Conservation (phyloP, 495 filamentous ascomycete species). For the Podospora bellae-mahoneyi region DNA sequence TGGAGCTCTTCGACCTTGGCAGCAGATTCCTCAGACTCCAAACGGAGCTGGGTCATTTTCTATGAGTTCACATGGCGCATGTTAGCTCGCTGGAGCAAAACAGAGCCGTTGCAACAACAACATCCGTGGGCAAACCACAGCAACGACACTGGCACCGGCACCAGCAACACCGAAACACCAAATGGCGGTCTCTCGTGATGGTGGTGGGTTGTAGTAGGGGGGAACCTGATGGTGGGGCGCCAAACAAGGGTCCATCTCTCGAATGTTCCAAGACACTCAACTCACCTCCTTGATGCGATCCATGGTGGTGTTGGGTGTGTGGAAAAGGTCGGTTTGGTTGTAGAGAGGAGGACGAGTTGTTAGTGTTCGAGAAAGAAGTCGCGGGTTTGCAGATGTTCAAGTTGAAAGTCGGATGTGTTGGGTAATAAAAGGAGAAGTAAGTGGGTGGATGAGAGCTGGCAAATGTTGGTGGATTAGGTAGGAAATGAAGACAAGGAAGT, state of each 20-base stretch:
- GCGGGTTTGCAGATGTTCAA: conserved; percentile 17
- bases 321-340: conserved; percentile 13
- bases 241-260: conserved; percentile 32
- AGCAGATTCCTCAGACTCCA: conserved; percentile 81
- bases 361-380: conserved; percentile 14
- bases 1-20: conserved; percentile 82
- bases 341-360: conserved; percentile 9
- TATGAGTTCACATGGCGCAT: conserved; percentile 34
- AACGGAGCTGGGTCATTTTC: conserved; percentile 91
- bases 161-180: conserved; percentile 4
- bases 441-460: conserved; percentile 22
- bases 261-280: conserved; percentile 48
- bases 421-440: conserved; percentile 17
- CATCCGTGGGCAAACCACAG: not conserved
- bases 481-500: conserved; percentile 30
- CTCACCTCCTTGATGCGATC: conserved; percentile 81
- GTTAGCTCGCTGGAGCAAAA: conserved; percentile 23
- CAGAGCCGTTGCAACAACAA: not conserved
- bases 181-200: conserved; percentile 9
- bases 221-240: conserved; percentile 41
- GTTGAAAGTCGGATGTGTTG: conserved; percentile 19
- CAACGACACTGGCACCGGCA: not conserved
- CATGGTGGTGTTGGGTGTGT: conserved; percentile 43
- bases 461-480: conserved; percentile 24
- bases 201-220: conserved; percentile 3